Conservation (phyloP, 2,329 filamentous ascomycete species). For the Metarhizium robertsii region DNA sequence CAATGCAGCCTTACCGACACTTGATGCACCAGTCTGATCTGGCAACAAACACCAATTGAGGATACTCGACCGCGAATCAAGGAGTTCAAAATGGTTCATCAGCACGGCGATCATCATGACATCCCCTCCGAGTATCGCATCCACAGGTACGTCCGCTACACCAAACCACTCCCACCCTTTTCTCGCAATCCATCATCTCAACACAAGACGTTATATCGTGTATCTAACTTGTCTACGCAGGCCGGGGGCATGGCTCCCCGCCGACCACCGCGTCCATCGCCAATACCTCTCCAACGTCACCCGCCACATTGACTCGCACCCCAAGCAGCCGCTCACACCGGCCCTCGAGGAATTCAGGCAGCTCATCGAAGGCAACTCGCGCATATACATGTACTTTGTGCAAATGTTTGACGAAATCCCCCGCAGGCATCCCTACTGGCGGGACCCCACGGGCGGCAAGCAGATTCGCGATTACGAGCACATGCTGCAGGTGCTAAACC, state of each 20-base stretch:
- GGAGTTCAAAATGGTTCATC: slow-evolving; percentile 33
- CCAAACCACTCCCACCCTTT: not conserved
- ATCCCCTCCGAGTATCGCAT: slow-evolving; percentile 39
- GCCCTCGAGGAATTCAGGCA: slow-evolving; percentile 55
- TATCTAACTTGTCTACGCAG: slow-evolving; percentile 18
- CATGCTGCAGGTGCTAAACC: slow-evolving; percentile 58
- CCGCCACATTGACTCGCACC: slow-evolving; percentile 41
- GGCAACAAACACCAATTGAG: not conserved
- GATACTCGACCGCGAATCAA: not conserved
- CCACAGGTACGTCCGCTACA: slow-evolving; percentile 28
- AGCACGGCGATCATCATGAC: slow-evolving; percentile 40
- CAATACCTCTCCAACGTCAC: slow-evolving; percentile 53
- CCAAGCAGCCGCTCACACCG: slow-evolving; percentile 38
- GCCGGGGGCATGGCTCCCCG: slow-evolving; percentile 52
- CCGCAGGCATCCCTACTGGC: slow-evolving; percentile 45
- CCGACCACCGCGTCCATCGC: slow-evolving; percentile 51
- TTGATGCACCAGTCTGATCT: too few species aligned
- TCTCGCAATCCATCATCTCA: too few species aligned
- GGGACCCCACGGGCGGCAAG: slow-evolving; percentile 50
- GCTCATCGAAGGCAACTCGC: slow-evolving; percentile 54
- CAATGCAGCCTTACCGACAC: too few species aligned
- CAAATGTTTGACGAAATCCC: slow-evolving; percentile 64
- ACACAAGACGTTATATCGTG: not conserved
- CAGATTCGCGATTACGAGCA: slow-evolving; percentile 59
- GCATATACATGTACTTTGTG: slow-evolving; percentile 57